Conservation (phyloP, 139 green algal genomes). For the Tetraselmis chui region DNA sequence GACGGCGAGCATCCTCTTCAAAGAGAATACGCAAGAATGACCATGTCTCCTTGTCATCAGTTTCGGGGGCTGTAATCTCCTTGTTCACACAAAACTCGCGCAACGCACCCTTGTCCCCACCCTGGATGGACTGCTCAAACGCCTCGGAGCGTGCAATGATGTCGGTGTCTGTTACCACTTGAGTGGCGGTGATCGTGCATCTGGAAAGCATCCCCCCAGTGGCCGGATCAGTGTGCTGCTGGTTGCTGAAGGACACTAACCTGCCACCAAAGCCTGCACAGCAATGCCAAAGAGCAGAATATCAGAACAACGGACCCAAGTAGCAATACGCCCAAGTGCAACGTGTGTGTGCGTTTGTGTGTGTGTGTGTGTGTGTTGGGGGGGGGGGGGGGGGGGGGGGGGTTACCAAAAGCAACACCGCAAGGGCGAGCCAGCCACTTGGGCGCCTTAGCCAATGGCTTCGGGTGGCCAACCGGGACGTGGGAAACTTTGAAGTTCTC, state of each 20-base stretch:
- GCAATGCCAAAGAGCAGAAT: slow-evolving; percentile 11
- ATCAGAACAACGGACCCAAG: no score
- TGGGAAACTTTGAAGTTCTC: slow-evolving; percentile 44
- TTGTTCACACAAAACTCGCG: slow-evolving; percentile 64
- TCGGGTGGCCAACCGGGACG: background rate
- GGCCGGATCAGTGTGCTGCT: slow-evolving; percentile 32
- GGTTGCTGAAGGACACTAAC: slow-evolving; percentile 58
- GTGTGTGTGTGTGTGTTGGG: no score
- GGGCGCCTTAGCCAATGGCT: slow-evolving; percentile 51
- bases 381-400: background rate
- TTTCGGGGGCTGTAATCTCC: slow-evolving; percentile 4
- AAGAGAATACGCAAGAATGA: slow-evolving; percentile 87
- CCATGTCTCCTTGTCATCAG: slow-evolving; percentile 87
- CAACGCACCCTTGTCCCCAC: slow-evolving; percentile 56
- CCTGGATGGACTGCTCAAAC: slow-evolving; percentile 72
- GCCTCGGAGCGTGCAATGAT: slow-evolving; percentile 49
- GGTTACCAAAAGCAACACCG: slow-evolving; percentile 64
- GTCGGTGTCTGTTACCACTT: slow-evolving; percentile 70
- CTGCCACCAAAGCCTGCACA: slow-evolving; percentile 68
- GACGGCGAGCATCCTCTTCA: slow-evolving; percentile 65
- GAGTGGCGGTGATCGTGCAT: slow-evolving; percentile 10
- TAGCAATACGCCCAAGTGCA: no score
- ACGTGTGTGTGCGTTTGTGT: no score
- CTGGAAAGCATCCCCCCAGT: slow-evolving; percentile 26
- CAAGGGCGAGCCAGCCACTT: slow-evolving; percentile 78